Evolutionary conservation across 2,329 filamentous ascomycete species (phyloP).

Genomic region (Trichoderma citrinoviride): DNA sequence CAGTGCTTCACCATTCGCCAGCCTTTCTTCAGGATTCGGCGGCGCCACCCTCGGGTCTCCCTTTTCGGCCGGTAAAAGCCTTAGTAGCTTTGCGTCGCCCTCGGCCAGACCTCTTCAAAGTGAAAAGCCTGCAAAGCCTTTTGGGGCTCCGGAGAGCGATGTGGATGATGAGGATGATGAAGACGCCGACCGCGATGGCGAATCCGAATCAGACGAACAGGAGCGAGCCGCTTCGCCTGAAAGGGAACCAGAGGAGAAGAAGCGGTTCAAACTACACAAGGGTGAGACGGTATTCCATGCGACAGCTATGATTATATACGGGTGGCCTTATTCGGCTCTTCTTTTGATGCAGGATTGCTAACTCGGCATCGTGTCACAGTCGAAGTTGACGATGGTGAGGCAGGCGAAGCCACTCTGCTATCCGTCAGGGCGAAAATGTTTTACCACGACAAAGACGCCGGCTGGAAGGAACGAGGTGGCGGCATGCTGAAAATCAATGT

Average conservation of each 20-base stretch:
- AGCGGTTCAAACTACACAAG: constrained; percentile 65
- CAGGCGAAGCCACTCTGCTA: constrained; percentile 73
- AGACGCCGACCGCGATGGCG: constrained; percentile 41
- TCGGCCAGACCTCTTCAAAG: constrained; percentile 48
- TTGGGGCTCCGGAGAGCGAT: constrained; percentile 72
- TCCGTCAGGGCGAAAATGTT: constrained; percentile 81
- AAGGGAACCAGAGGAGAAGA: constrained; percentile 61
- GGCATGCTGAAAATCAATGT: constrained; percentile 85
- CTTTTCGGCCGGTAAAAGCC: constrained; percentile 42
- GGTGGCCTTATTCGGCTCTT: not conserved
- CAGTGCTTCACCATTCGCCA: constrained; percentile 48
- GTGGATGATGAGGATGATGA: constrained; percentile 48
- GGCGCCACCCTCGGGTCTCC: constrained; percentile 49
- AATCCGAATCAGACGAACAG: constrained; percentile 45
- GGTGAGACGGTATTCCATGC: constrained; percentile 48
- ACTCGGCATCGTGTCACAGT: constrained; percentile 46
- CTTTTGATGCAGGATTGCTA: not conserved
- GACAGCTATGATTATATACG: not conserved
- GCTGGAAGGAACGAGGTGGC: constrained; percentile 87
- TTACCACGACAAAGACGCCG: constrained; percentile 66
- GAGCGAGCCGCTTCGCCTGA: constrained; percentile 48
- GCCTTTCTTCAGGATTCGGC: constrained; percentile 41
- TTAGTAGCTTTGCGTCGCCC: constrained; percentile 70
- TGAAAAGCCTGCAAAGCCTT: constrained; percentile 66
- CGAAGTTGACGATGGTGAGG: constrained; percentile 79